Evolutionary conservation across 768 basidiomycete genomes (phyloP).

Genomic region (Lactifluus echinatus): DNA sequence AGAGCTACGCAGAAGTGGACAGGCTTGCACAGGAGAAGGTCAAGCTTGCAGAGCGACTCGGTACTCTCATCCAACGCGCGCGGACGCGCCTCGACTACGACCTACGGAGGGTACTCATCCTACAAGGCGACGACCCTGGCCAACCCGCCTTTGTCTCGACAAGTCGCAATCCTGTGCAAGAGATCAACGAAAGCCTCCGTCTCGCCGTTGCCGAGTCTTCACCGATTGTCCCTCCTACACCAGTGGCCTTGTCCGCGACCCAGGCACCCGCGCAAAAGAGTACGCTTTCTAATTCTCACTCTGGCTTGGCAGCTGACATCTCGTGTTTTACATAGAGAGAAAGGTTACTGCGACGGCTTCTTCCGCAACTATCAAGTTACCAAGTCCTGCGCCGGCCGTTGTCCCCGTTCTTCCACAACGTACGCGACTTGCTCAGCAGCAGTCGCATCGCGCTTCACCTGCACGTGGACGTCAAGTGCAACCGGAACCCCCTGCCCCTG

Average conservation of each 20-base stretch:
- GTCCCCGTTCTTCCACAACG: conserved; percentile 20
- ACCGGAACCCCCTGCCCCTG: conserved; percentile 10
- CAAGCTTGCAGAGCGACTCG: conserved; percentile 35
- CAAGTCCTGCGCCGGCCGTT: conserved; percentile 28
- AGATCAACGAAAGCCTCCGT: conserved; percentile 25
- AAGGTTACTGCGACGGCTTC: conserved; percentile 21
- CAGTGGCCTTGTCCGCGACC: conserved; percentile 2
- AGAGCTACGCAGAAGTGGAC: conserved; percentile 27
- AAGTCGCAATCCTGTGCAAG: conserved; percentile 31
- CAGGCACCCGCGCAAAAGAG: conserved; percentile 15
- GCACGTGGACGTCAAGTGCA: conserved; percentile 8
- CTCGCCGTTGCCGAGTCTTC: conserved; percentile 15
- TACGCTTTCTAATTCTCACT: not conserved
- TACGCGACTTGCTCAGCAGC: conserved; percentile 26
- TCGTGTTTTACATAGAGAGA: conserved; percentile 11
- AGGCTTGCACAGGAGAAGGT: conserved; percentile 37
- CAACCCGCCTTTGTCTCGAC: conserved; percentile 24
- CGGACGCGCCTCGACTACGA: conserved; percentile 41
- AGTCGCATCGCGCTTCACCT: conserved; percentile 20
- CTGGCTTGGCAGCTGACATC: not conserved
- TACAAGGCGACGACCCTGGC: conserved; percentile 38
- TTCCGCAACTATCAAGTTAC: conserved; percentile 28
- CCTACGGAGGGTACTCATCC: conserved; percentile 33
- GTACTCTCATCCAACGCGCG: conserved; percentile 37
- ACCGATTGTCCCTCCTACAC: conserved; percentile 7